Evolutionary conservation across 192 early-diverging fungal genomes (phyloP).

Genomic region (Gryganskiella cystojenkinii): DNA sequence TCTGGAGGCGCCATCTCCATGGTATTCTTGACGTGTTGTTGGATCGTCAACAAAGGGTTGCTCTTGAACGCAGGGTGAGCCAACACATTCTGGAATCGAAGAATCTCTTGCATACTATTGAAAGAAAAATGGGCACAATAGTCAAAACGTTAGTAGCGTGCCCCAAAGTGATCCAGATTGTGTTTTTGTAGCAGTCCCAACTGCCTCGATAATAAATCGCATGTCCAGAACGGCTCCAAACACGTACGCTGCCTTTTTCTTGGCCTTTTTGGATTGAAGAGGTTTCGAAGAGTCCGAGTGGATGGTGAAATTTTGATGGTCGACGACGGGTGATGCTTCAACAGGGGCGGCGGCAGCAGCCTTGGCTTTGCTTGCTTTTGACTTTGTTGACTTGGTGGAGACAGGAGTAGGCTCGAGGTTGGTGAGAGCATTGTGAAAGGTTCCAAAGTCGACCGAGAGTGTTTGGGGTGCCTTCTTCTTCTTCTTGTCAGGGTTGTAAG

Average conservation of each 20-base stretch:
- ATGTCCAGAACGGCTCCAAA: not conserved
- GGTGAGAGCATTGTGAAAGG: constrained; percentile 55
- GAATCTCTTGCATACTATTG: constrained; percentile 70
- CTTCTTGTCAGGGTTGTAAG: constrained; percentile 59
- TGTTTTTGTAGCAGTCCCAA: no score
- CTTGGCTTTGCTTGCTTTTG: constrained; percentile 19
- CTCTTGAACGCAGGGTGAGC: constrained; percentile 76
- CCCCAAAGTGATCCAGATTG: no score
- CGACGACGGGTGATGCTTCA: constrained; percentile 43
- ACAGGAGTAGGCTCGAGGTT: constrained; percentile 44
- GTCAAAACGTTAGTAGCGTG: constrained; percentile 2
- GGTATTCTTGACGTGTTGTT: constrained; percentile 80
- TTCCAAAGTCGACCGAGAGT: constrained; percentile 62
- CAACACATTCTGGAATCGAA: constrained; percentile 78
- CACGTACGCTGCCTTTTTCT: constrained; percentile 69
- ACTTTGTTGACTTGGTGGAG: constrained; percentile 9
- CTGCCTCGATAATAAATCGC: not conserved
- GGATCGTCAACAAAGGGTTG: constrained; percentile 76
- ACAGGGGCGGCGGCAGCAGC: constrained; percentile 15
- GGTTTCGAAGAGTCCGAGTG: constrained; percentile 39
- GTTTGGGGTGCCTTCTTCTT: constrained; percentile 60
- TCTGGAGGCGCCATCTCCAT: constrained; percentile 57
- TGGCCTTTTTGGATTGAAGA: constrained; percentile 60
- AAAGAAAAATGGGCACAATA: not conserved
- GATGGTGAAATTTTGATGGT: constrained; percentile 43